A percentile compares a stretch with the other conserved stretches of the same genome.
phyloP scores from a whole-genome alignment of 345 rosid species.

The Streptanthus diversifolius region DNA sequence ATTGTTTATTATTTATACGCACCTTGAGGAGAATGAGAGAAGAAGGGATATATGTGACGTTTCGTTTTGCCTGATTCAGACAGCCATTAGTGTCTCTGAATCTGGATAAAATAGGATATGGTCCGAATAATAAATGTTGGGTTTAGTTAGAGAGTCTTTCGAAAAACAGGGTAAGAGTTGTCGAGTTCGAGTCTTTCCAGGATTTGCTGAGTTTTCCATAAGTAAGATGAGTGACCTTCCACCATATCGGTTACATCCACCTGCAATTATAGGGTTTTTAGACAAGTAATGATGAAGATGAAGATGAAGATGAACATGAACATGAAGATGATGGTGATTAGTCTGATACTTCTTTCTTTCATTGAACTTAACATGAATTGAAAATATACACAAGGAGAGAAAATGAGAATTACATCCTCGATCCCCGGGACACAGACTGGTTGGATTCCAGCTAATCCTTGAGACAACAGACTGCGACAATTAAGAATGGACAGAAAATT shows the following conservation, averaged over 20 bases:
- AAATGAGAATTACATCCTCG: conserved; percentile 59
- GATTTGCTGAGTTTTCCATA: conserved; percentile 74
- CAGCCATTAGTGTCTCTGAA: not conserved
- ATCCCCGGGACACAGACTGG: conserved; percentile 65
- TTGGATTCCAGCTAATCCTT: conserved; percentile 97
- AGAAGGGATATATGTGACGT: not conserved
- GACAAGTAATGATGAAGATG: not conserved
- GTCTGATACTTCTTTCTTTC: not conserved
- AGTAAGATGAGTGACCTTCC: conserved; percentile 88
- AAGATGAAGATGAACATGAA: too few species aligned
- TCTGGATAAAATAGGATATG: too few species aligned
- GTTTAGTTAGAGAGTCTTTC: conserved; percentile 27
- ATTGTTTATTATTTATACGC: not conserved
- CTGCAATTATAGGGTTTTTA: conserved; percentile 38
- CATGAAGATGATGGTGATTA: not conserved
- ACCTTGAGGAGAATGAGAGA: not conserved
- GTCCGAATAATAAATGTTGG: not conserved
- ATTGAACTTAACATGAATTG: not conserved
- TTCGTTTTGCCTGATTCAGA: not conserved
- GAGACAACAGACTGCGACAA: conserved; percentile 60
- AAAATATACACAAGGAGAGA: not conserved
- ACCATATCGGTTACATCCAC: conserved; percentile 66
- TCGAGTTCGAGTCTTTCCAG: conserved; percentile 80
- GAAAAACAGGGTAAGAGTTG: conserved; percentile 65
- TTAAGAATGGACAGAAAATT: not conserved